Evolutionary conservation across 352 stramenopile species (phyloP), one percentile per base, ranked within the genome.

Genomic region (Pilasporangium apinafurcum): DNA sequence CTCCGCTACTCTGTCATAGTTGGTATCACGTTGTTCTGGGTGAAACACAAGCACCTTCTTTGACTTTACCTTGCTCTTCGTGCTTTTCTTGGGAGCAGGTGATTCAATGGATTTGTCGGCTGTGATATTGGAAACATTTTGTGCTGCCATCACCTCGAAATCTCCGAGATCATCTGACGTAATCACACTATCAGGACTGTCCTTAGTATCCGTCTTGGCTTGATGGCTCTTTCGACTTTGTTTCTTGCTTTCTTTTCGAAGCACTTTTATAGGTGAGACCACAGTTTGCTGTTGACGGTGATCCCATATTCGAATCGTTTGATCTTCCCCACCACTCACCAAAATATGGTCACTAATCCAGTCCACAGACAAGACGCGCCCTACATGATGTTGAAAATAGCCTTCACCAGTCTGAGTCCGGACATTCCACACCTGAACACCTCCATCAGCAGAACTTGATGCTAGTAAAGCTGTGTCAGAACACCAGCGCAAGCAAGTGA

Each of bases 251-350:
- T 22, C 22, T n/a, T 24, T 17, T 7, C 16, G 10, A 2, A n/a
- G 24, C 25, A 16, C 25, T 21, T 8, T 45, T 14, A 30, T 12
- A 53, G 7, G 12, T 35, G 45, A 17, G 27, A 39, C 21, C 59
- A 73, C 21, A 42, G 37, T 1, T 9, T 44, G 30, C 17, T 77
- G 67, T 0, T 60, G 32, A 41, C 41, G 58, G n/a, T 66, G 71
- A 22, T 73, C 51, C 79, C 79, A 92, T 9, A 83, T 12, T 4
- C 76, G 73, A 18, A 83, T 57, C 3, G 72, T 76, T 52, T 92
- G 80, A 33, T 88, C 76, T 17, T 89, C 76, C 20, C 74, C 71
- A 16, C 69, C 71, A 22, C 68, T 86, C n/a, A 66, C 60, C 1
- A 92, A 43, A 0, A 53, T 48, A 9, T 56, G 59, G 3, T 47